Conservation (phyloP, 2,329 filamentous ascomycete species). For the Coleophoma cylindrospora region DNA sequence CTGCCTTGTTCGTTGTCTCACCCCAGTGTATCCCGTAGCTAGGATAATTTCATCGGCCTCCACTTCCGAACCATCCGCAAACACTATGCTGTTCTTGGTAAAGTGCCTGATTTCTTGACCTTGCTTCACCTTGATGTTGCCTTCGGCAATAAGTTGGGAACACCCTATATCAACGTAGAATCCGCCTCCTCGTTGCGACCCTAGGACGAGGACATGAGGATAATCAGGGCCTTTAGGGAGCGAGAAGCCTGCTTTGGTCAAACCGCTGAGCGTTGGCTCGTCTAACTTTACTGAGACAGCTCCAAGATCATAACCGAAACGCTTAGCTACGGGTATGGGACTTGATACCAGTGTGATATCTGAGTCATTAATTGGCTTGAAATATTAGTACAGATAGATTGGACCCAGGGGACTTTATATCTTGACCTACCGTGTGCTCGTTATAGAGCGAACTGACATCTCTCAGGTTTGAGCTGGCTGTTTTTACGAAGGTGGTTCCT, state of each 20-base stretch:
- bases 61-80: conserved; percentile 38
- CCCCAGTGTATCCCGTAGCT: conserved; percentile 43
- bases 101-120: conserved; percentile 38
- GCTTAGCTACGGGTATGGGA: too few relatives aligned
- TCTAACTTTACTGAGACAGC: too few relatives aligned
- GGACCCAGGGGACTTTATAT: too few relatives aligned
- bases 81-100: conserved; percentile 24
- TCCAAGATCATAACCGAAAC: too few relatives aligned
- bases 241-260: conserved; percentile 43
- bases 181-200: conserved; percentile 52
- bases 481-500: conserved; percentile 58
- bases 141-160: conserved; percentile 41
- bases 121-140: conserved; percentile 45
- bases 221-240: too few relatives aligned
- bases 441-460: too few relatives aligned
- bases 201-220: conserved; percentile 61
- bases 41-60: conserved; percentile 45
- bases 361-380: too few relatives aligned
- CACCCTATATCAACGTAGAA: conserved; percentile 52
- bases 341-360: too few relatives aligned
- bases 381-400: too few relatives aligned
- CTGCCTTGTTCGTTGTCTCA: conserved; percentile 40
- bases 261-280: too few relatives aligned
- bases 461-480: too few relatives aligned
- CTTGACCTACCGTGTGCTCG: too few relatives aligned